Conservation (phyloP, 2,329 filamentous ascomycete species). For the Hymenoscyphus fraxineus region DNA sequence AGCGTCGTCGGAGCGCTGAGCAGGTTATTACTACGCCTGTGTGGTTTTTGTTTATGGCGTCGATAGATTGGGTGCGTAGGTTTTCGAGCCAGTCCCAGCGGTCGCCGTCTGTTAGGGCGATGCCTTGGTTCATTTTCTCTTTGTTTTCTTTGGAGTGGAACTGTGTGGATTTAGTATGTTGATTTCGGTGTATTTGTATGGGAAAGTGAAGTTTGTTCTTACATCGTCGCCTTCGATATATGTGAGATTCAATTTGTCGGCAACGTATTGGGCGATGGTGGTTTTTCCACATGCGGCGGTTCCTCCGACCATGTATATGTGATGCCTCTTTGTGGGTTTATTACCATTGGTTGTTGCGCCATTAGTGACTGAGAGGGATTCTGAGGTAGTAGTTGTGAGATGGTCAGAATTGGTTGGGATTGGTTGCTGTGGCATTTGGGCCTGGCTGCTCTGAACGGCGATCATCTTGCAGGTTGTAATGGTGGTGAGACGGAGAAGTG, state of each 20-base stretch:
- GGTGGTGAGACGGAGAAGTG: not conserved
- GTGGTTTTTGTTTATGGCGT: conserved; percentile 49
- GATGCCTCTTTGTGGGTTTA: conserved; percentile 42
- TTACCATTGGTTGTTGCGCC: conserved; percentile 11
- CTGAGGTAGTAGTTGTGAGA: conserved; percentile 23
- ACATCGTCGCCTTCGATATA: conserved; percentile 79
- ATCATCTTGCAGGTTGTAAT: not conserved
- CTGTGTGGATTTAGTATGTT: conserved; percentile 37
- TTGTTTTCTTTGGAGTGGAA: conserved; percentile 77
- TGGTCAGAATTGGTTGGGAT: conserved; percentile 27
- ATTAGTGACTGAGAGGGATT: conserved; percentile 21
- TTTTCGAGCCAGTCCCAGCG: conserved; percentile 95
- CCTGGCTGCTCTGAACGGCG: not conserved
- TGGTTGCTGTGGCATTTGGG: conserved; percentile 15
- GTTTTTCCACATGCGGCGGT: conserved; percentile 78
- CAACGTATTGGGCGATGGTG: conserved; percentile 65
- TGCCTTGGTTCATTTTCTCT: conserved; percentile 84
- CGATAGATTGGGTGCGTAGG: conserved; percentile 65
- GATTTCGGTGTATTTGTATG: not conserved
- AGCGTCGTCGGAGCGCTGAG: conserved; percentile 94
- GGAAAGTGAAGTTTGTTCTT: conserved; percentile 35
- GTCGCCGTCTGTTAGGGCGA: conserved; percentile 85
- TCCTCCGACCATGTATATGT: conserved; percentile 78
- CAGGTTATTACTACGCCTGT: conserved; percentile 90
- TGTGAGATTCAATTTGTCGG: conserved; percentile 58